Percentiles rank a stretch among this genome's conserved stretches.
Conservation (phyloP, 768 basidiomycete species). For the Mrakia gelida region DNA sequence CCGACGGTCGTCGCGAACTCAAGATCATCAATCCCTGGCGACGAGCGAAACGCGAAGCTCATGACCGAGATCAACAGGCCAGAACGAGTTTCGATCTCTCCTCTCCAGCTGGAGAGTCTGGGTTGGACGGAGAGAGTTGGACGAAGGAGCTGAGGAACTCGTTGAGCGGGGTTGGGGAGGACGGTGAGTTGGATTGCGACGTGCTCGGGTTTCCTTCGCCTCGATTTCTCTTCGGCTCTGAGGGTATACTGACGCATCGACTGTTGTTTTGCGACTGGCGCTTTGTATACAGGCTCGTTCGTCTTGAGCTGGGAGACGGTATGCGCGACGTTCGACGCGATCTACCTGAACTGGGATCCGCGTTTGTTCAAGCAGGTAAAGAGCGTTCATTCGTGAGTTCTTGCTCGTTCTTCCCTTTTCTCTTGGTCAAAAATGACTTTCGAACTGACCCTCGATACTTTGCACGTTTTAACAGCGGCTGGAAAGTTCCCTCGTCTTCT, state of each 20-base stretch:
- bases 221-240: neutral
- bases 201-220: neutral
- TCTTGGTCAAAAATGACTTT: neutral
- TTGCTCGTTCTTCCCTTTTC: neutral
- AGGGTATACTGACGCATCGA: too few species aligned
- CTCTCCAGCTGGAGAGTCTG: slow-evolving; percentile 2
- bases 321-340: slow-evolving; percentile 66
- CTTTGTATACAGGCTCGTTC: slow-evolving; percentile 49
- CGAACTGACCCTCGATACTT: neutral
- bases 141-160: slow-evolving; percentile 14
- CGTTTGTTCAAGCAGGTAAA: slow-evolving; percentile 52
- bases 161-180: slow-evolving; percentile 24
- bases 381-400: slow-evolving; percentile 63
- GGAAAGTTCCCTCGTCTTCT: neutral
- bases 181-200: slow-evolving; percentile 2
- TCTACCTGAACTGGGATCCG: slow-evolving; percentile 88
- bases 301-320: slow-evolving; percentile 72
- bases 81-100: slow-evolving; percentile 15
- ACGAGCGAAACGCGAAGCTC: slow-evolving; percentile 19
- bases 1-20: slow-evolving; percentile 54
- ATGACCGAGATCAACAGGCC: slow-evolving; percentile 8
- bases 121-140: neutral
- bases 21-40: slow-evolving; percentile 71
- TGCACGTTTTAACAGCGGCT: neutral
- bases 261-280: too few species aligned